These are phyloP conservation scores for Coemansia sp. DNA, from an alignment of 192 early-diverging fungal genomes.

Conservation along the genomic window DNA sequence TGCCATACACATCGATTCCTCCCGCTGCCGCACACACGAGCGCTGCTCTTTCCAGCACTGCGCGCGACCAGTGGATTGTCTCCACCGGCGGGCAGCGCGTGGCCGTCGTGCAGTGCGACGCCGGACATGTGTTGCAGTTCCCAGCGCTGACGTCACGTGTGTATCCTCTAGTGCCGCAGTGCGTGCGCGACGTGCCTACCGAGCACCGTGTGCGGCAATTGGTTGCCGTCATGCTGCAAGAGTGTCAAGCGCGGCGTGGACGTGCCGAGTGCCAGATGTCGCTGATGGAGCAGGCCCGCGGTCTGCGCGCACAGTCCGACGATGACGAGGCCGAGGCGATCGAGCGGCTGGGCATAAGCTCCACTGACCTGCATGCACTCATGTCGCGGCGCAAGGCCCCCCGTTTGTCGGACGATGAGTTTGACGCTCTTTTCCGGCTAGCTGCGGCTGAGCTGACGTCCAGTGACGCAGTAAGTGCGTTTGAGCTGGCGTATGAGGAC, in stretches of 20 bases:
- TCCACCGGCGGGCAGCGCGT: slow-evolving; percentile 6
- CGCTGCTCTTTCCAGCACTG: background rate
- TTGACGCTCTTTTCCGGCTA: slow-evolving; percentile 30
- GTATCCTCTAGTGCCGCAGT: slow-evolving; percentile 27
- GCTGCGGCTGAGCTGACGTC: slow-evolving; percentile 23
- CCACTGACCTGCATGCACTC: slow-evolving; percentile 22
- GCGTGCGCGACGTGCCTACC: slow-evolving; percentile 43
- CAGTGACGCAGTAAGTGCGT: slow-evolving; percentile 8
- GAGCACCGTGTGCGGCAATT: slow-evolving; percentile 39
- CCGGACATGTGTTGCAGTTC: slow-evolving; percentile 36
- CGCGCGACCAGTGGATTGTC: slow-evolving; percentile 43
- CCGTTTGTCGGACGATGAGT: slow-evolving; percentile 30
- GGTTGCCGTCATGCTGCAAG: slow-evolving; percentile 31
- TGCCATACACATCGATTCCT: slow-evolving; percentile 29
- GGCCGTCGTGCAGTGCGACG: slow-evolving; percentile 42
- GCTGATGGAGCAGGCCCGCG: slow-evolving; percentile 34
- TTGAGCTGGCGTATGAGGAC: slow-evolving; percentile 31
- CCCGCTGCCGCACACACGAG: slow-evolving; percentile 2
- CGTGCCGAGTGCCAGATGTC: slow-evolving; percentile 35
- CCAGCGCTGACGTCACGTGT: slow-evolving; percentile 27
- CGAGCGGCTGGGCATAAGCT: slow-evolving; percentile 43
- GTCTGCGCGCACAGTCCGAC: background rate
- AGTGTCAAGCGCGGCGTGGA: slow-evolving; percentile 38
- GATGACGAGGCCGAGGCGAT: slow-evolving; percentile 47
- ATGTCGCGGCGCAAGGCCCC: slow-evolving; percentile 22